Conservation (phyloP, 2,329 filamentous ascomycete genomes). For the Aspergillus unguis region DNA sequence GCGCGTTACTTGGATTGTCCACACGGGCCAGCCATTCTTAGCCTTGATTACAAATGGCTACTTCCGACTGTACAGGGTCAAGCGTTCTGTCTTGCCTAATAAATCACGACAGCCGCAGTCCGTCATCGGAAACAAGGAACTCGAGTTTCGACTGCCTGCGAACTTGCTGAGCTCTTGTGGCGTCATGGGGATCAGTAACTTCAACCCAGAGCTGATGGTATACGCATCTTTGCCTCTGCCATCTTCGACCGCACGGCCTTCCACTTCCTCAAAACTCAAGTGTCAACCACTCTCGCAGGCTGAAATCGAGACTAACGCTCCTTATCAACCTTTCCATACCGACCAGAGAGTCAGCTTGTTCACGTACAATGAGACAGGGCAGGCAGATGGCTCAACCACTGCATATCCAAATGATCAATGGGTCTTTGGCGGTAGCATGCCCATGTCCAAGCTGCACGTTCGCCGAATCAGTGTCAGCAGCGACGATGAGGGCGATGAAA, state of each 20-base stretch:
- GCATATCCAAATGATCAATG: conserved; percentile 39
- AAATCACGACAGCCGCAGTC: conserved; percentile 53
- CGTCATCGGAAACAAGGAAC: conserved; percentile 56
- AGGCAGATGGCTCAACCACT: conserved; percentile 43
- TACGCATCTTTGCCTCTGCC: conserved; percentile 43
- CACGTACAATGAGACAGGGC: conserved; percentile 51
- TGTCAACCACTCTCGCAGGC: conserved; percentile 66
- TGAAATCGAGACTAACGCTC: conserved; percentile 92
- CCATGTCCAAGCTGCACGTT: conserved; percentile 48
- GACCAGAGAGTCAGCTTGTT: conserved; percentile 79
- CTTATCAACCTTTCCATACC: conserved; percentile 94
- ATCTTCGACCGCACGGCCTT: conserved; percentile 39
- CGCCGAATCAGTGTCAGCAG: conserved; percentile 42
- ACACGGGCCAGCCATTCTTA: conserved; percentile 41
- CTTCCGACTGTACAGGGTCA: conserved; percentile 46
- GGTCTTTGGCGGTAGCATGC: conserved; percentile 54
- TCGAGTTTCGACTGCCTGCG: conserved; percentile 64
- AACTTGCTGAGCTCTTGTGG: conserved; percentile 60
- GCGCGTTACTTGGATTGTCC: conserved; percentile 46
- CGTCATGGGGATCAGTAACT: conserved; percentile 54
- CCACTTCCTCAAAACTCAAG: conserved; percentile 39
- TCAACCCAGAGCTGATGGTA: conserved; percentile 46
- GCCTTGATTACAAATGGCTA: conserved; percentile 46
- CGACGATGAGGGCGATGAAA: conserved; percentile 38
- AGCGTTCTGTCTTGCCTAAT: conserved; percentile 47